These are phyloP conservation scores for Medicago lupulina DNA, from an alignment of 306 rosid genomes.

Conservation along the genomic window DNA sequence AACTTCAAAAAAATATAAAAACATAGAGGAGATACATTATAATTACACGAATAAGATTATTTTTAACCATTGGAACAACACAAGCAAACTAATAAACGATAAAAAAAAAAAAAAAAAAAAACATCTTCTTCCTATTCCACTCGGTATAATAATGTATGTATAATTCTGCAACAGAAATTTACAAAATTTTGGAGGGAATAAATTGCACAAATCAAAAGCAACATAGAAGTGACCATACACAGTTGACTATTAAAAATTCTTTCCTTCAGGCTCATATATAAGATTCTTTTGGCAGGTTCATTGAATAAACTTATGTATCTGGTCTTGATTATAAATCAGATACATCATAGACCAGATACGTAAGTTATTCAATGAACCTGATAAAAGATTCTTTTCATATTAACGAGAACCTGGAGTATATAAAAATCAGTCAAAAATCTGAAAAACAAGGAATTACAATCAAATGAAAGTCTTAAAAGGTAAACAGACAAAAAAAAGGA, in stretches of 20 bases:
- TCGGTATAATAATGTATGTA: background rate
- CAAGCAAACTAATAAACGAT: slow-evolving; percentile 20
- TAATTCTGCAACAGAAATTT: background rate
- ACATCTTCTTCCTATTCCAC: slow-evolving; percentile 3
- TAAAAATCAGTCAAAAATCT: background rate
- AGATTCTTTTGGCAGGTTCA: too few species aligned
- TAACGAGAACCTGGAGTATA: too few species aligned
- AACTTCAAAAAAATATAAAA: slow-evolving; percentile 14
- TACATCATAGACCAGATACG: too few species aligned
- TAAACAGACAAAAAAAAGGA: slow-evolving; percentile 19
- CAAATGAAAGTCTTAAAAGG: slow-evolving; percentile 7
- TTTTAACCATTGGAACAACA: slow-evolving; percentile 1
- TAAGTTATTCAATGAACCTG: too few species aligned
- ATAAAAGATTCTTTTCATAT: too few species aligned
- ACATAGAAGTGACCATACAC: background rate
- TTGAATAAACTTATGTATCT: too few species aligned
- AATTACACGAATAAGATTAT: slow-evolving; percentile 4
- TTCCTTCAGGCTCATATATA: too few species aligned
- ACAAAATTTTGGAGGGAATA: background rate
- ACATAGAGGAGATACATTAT: slow-evolving; percentile 3
- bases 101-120: background rate
- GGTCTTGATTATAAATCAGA: too few species aligned
- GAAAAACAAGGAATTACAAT: slow-evolving; percentile 8
- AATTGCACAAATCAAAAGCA: slow-evolving; percentile 2
- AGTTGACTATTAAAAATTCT: background rate